phyloP scores from a whole-genome alignment of 2,329 filamentous ascomycete species.

The Diplodia intermedia region DNA sequence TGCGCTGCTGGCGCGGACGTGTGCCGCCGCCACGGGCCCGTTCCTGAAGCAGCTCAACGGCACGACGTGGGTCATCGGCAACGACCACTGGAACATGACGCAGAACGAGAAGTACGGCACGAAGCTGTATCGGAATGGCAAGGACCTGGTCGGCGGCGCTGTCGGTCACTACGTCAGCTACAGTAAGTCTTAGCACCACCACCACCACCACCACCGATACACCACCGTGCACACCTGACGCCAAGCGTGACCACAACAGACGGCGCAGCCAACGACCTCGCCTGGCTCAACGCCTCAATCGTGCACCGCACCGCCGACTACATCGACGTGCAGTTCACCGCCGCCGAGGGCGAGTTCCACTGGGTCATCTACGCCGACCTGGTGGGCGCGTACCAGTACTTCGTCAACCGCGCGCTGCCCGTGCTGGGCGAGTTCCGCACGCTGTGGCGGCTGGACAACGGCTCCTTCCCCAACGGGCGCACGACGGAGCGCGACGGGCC shows the following conservation, averaged over 20 bases:
- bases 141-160: slow-evolving; percentile 52
- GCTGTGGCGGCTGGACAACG: slow-evolving; percentile 59
- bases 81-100: slow-evolving; percentile 53
- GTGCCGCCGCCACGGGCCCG: slow-evolving; percentile 32
- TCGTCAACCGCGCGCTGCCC: slow-evolving; percentile 59
- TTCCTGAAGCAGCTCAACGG: slow-evolving; percentile 46
- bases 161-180: slow-evolving; percentile 56
- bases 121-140: slow-evolving; percentile 52
- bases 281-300: slow-evolving; percentile 57
- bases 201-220: not conserved
- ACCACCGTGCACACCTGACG: not conserved
- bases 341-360: slow-evolving; percentile 58
- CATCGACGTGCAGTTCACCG: slow-evolving; percentile 58
- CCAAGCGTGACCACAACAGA: slow-evolving; percentile 42
- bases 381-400: slow-evolving; percentile 63
- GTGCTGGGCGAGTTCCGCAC: slow-evolving; percentile 59
- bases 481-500: slow-evolving; percentile 56
- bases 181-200: slow-evolving; percentile 40
- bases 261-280: slow-evolving; percentile 56
- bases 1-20: slow-evolving; percentile 13
- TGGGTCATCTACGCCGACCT: slow-evolving; percentile 60
- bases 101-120: slow-evolving; percentile 49
- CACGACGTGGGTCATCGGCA: slow-evolving; percentile 50
- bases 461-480: slow-evolving; percentile 55
- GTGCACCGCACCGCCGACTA: slow-evolving; percentile 43